Base-by-base conservation (phyloP, 352 stramenopile species). In the Blastocystis sp. region DNA sequence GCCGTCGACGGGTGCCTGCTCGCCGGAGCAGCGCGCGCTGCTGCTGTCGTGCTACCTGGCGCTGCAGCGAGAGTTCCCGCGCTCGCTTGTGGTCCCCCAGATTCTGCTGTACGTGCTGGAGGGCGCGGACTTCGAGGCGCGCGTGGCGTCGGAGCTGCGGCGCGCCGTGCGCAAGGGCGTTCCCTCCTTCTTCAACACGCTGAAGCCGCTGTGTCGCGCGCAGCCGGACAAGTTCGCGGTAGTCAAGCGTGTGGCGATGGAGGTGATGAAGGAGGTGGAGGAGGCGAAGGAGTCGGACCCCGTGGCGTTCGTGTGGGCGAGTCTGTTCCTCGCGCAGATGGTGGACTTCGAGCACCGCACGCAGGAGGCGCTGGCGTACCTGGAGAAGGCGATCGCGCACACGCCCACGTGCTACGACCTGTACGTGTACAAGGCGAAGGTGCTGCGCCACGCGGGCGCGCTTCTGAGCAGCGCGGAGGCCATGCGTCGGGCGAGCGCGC, bases 391-490 rank as follows among this genome's bases (percentile, higher is more conserved):
- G 13, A 26, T 65, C 9, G 29, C n/a, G 1, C 71, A 81, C 71
- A 81, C 71, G 24, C 71, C 71, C 50, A 81, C 71, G 13, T 81
- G 71, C 71, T 81, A 81, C 37, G 71, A 81, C 35, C 33, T 81
- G 41, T 63, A 81, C 37, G 50, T 81, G 35, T 31, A 41, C 21
- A 81, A 81, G 37, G 71, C 41, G 33, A 81, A 81, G 71, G 71
- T 81, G 71, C 59, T 81, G 59, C 24, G 16, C 10, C 71, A 81
- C 37, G 41, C 35, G 31, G 71, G 71, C 13, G 71, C 50, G 3
- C 3, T 81, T 29, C 35, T 51, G 26, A n/a, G 31, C 10, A 51
- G 39, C 10, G 71, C 71, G 37, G 37, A 41, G 26, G 71, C 55
- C 1, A 81, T 81, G 9, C 39, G 71, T 12, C 12, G 29, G 21